Conservation (phyloP, 2,329 filamentous ascomycete species). For the Alternaria longipes region DNA sequence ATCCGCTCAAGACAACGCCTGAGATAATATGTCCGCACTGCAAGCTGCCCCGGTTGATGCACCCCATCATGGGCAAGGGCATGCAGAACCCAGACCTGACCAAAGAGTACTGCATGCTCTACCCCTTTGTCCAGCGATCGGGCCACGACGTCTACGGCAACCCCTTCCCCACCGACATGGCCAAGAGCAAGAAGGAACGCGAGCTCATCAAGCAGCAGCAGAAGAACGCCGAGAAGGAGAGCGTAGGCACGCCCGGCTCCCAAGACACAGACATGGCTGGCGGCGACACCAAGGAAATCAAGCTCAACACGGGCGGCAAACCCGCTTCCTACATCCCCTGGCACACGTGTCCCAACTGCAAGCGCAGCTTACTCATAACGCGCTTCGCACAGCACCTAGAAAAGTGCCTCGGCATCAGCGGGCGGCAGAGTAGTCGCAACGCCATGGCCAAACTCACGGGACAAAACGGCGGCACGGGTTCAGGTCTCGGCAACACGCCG, state of each 20-base stretch:
- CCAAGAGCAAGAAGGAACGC: conserved; percentile 79
- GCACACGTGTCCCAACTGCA: conserved; percentile 68
- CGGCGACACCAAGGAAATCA: conserved; percentile 54
- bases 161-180: conserved; percentile 78
- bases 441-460: conserved; percentile 58
- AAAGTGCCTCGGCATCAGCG: conserved; percentile 67
- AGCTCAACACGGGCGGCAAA: conserved; percentile 60
- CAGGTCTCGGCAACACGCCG: conserved; percentile 54
- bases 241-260: conserved; percentile 56
- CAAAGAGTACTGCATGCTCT: conserved; percentile 78
- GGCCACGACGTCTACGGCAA: conserved; percentile 85
- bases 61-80: conserved; percentile 76
- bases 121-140: conserved; percentile 78
- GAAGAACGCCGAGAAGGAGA: conserved; percentile 54
- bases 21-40: conserved; percentile 79
- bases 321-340: conserved; percentile 59
- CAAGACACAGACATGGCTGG: conserved; percentile 54
- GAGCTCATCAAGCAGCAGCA: conserved; percentile 59
- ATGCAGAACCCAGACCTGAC: conserved; percentile 69
- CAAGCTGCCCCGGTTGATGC: conserved; percentile 75
- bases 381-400: conserved; percentile 69
- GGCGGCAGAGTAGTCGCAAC: conserved; percentile 60
- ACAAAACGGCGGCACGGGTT: conserved; percentile 51
- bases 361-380: conserved; percentile 68
- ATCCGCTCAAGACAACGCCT: conserved; percentile 74